Evolutionary conservation across 2,329 filamentous ascomycete genomes (phyloP), one percentile per base, ranked within the genome.

Genomic region (Pestalotiopsis sp.): DNA sequence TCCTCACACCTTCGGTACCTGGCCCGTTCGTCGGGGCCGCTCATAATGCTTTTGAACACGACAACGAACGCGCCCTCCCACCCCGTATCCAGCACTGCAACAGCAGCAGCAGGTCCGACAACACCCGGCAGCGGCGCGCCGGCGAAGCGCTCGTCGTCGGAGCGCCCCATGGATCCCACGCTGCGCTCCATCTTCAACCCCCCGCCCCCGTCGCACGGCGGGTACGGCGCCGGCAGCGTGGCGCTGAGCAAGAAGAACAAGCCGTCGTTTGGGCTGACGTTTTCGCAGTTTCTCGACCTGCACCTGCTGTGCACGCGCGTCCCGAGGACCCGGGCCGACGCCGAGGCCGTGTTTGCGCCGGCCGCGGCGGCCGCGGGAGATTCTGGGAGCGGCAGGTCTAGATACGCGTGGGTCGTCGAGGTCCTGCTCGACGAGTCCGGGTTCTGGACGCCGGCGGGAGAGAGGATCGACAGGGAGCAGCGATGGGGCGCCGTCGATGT

Each of bases 1-100:
- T 81, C 83, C 31, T 80, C 78, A 3, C 83, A 81, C 61, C 78
- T 90, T 13, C 82, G 83, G 23, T 76, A 80, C 69, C 77, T 89
- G 7, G 78, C 85, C 1, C 82, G 80, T 38, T 81, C 76, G 7
- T 78, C 79, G 12, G 81, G 77, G 13, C 83, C 87, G 1, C 81
- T 90, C 5, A 78, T 89, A 38, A 76, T 90, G 69, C 78, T 90
- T 2, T 81, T 89, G 68, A 90, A 90, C 78, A 65, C 61, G 68
- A 45, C 67, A 61, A 31, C 61, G 65, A 67, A 67, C 11, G 20
- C 49, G 2, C 14, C 57, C 12, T 13, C 65, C 17, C 25, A 20
- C 20, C 67, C 66, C 31, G 62, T 36, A 52, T 27, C 70, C 27
- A 14, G 45, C 45, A 7, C 25, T 31, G 20, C 38, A 25, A 38